Evolutionary conservation across 495 filamentous ascomycete species (phyloP).

Genomic region (Aspergillus haitiensis): DNA sequence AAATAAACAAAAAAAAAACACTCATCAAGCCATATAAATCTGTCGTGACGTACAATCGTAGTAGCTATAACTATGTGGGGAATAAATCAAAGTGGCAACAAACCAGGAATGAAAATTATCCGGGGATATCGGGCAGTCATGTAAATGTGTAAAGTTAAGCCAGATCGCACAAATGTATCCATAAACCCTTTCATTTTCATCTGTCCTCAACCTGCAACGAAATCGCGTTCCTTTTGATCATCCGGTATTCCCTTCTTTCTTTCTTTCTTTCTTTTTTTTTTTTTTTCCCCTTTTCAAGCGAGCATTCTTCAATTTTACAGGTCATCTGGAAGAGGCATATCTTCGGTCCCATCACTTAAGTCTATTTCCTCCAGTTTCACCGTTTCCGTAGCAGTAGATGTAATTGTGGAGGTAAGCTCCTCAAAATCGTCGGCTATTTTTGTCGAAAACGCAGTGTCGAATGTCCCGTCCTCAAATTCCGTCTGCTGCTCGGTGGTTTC

Average conservation of each 20-base stretch:
- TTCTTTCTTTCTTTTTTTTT: too few species aligned
- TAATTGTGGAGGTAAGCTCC: background rate
- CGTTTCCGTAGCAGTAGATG: background rate
- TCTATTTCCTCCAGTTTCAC: background rate
- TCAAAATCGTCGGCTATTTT: background rate
- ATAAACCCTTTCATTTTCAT: background rate
- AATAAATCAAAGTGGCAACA: constrained; percentile 33
- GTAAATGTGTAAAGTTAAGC: constrained; percentile 1
- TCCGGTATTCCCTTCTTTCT: too few species aligned
- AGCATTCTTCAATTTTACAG: constrained; percentile 38
- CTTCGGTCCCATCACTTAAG: background rate
- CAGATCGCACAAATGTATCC: constrained; percentile 2
- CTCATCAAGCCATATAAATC: constrained; percentile 21
- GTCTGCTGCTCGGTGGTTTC: background rate
- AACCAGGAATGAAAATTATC: constrained; percentile 13
- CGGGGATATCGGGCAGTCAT: constrained; percentile 20
- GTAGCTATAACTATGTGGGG: constrained; percentile 48
- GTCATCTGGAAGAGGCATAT: constrained; percentile 50
- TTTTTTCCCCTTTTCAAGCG: too few species aligned
- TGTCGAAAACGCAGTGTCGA: background rate
- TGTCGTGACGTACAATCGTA: constrained; percentile 31
- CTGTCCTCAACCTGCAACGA: background rate
- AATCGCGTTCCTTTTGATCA: background rate
- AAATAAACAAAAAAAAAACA: constrained; percentile 4
- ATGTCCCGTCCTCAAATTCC: background rate